phyloP scores from a whole-genome alignment of 208 protist species.

The Trypanosoma cruzi region DNA sequence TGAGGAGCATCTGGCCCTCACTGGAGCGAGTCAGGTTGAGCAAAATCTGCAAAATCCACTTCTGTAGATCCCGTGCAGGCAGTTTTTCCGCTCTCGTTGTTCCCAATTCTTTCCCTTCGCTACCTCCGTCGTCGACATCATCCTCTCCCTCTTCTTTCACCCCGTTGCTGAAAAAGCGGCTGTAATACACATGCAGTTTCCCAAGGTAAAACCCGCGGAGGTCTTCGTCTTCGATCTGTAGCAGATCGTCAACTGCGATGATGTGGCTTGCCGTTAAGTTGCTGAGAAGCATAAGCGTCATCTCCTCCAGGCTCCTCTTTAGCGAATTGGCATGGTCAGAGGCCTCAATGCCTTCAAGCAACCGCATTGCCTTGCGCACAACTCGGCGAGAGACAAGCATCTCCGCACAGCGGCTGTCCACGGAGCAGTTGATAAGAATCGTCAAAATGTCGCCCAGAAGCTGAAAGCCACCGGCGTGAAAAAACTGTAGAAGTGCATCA shows the following conservation, averaged over 20 bases:
- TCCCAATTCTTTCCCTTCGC: constrained; percentile 16
- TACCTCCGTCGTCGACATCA: background rate
- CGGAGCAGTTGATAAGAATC: constrained; percentile 82
- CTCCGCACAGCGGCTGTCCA: constrained; percentile 70
- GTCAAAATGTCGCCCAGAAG: constrained; percentile 80
- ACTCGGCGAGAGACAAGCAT: constrained; percentile 62
- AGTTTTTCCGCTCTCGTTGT: background rate
- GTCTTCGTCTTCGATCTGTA: constrained; percentile 81
- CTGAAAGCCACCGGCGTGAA: constrained; percentile 44
- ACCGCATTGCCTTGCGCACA: constrained; percentile 76
- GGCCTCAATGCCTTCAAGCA: constrained; percentile 68
- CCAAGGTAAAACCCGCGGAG: constrained; percentile 81
- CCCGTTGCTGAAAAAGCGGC: constrained; percentile 27
- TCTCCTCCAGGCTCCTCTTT: constrained; percentile 60
- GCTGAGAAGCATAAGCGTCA: constrained; percentile 86
- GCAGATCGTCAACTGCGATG: constrained; percentile 67
- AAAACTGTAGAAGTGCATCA: constrained; percentile 63
- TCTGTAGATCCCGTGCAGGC: constrained; percentile 51
- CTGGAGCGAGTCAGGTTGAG: constrained; percentile 77
- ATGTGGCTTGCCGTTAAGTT: constrained; percentile 83
- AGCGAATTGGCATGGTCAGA: constrained; percentile 36
- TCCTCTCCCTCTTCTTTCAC: constrained; percentile 12
- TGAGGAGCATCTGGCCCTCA: constrained; percentile 71
- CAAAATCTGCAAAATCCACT: constrained; percentile 81
- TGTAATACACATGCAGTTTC: constrained; percentile 71